These are phyloP conservation scores for Hirschfeldia incana DNA, from an alignment of 345 rosid species.

Conservation along the genomic window DNA sequence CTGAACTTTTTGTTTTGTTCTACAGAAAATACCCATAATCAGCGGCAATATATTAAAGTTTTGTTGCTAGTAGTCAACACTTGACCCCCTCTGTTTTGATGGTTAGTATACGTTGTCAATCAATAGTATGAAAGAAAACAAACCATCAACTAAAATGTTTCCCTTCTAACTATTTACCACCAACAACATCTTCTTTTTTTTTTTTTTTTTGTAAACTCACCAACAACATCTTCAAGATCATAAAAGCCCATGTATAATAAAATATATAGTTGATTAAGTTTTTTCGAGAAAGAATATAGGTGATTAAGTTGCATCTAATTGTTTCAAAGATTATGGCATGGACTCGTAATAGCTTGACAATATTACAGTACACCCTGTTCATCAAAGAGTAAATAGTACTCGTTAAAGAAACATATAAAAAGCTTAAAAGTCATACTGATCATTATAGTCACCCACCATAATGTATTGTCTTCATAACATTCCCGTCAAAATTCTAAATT, in stretches of 20 bases:
- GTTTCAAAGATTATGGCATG: background rate
- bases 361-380: background rate
- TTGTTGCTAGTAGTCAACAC: background rate
- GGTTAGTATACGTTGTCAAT: background rate
- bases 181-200: background rate
- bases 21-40: background rate
- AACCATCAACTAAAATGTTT: background rate
- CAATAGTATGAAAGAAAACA: background rate
- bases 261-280: too few species aligned
- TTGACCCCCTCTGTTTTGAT: background rate
- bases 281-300: background rate
- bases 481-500: conserved; percentile 5
- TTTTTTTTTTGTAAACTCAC: too few species aligned
- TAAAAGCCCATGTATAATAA: too few species aligned
- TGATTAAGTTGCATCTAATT: background rate
- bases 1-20: background rate
- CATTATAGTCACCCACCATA: background rate
- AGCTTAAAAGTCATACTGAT: background rate
- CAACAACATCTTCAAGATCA: too few species aligned
- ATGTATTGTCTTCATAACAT: background rate
- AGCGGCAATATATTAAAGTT: background rate
- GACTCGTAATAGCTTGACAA: background rate
- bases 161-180: background rate
- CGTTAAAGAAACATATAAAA: background rate
- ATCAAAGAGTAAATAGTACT: background rate